Conservation (phyloP, 2,329 filamentous ascomycete species). For the Pseudocercospora vitis region DNA sequence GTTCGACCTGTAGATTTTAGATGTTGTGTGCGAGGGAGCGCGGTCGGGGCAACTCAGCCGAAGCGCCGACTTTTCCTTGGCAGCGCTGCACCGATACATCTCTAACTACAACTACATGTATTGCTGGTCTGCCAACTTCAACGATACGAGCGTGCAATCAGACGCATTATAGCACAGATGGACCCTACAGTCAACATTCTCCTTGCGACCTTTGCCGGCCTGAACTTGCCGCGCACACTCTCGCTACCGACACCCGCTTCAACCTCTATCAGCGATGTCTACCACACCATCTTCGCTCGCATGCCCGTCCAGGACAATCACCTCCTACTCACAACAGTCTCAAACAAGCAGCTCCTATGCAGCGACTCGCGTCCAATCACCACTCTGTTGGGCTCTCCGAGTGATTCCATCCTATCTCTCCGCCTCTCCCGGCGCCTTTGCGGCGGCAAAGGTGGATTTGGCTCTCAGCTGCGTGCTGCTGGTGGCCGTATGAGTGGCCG, state of each 20-base stretch:
- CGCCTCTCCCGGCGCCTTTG: constrained; percentile 76
- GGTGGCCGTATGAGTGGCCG: constrained; percentile 97
- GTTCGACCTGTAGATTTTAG: not conserved
- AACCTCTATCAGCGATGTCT: constrained; percentile 62
- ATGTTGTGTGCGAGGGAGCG: not conserved
- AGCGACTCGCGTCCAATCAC: constrained; percentile 58
- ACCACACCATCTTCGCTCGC: constrained; percentile 64
- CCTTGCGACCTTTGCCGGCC: constrained; percentile 78
- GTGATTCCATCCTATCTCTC: constrained; percentile 71
- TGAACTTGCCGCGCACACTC: constrained; percentile 79
- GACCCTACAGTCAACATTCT: constrained; percentile 69
- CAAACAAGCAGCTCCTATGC: constrained; percentile 67
- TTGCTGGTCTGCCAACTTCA: too few species aligned
- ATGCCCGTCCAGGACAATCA: constrained; percentile 59
- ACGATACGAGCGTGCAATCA: not conserved
- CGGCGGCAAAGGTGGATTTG: constrained; percentile 97
- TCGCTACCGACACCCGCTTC: constrained; percentile 69
- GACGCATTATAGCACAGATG: constrained; percentile 6
- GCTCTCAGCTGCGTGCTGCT: constrained; percentile 91
- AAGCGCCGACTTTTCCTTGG: not conserved
- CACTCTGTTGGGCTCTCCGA: constrained; percentile 55
- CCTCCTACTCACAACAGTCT: constrained; percentile 78
- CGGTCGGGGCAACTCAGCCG: not conserved
- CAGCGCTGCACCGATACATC: not conserved
- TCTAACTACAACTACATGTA: too few species aligned